These are phyloP conservation scores for Flammula alnicola DNA, from an alignment of 1,284 basidiomycete species.

Conservation along the genomic window DNA sequence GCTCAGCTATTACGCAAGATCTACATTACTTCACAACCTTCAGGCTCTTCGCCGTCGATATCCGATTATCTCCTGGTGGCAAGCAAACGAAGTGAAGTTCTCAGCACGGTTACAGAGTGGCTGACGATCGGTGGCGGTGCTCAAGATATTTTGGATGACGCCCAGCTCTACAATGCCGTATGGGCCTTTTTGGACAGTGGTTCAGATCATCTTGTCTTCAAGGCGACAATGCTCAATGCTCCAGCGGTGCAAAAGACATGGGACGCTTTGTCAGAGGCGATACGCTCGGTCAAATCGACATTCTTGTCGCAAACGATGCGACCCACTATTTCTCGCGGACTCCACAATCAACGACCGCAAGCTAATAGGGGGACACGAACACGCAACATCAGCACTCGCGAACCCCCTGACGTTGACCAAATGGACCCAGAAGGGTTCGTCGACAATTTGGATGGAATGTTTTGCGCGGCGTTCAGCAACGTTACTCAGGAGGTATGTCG, in stretches of 20 bases:
- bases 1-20: constrained; percentile 73
- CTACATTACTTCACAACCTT: constrained; percentile 56
- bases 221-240: constrained; percentile 33
- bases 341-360: constrained; percentile 28
- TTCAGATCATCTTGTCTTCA: constrained; percentile 49
- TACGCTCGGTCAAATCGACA: constrained; percentile 44
- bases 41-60: constrained; percentile 40
- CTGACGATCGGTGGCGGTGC: constrained; percentile 69
- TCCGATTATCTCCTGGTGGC: constrained; percentile 47
- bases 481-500: constrained; percentile 69
- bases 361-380: constrained; percentile 32
- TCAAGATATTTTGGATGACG: constrained; percentile 76
- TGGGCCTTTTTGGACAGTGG: constrained; percentile 59
- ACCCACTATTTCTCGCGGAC: constrained; percentile 48
- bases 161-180: constrained; percentile 60
- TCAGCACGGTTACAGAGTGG: constrained; percentile 73
- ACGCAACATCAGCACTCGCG: constrained; percentile 51
- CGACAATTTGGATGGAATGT: constrained; percentile 75
- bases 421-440: constrained; percentile 71
- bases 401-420: constrained; percentile 71
- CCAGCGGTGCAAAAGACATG: constrained; percentile 50
- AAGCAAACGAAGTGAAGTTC: constrained; percentile 57
- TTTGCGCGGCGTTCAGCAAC: constrained; percentile 70
- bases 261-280: constrained; percentile 48
- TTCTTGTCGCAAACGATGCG: constrained; percentile 67